Evolutionary conservation across 805 yeast genomes (phyloP).

Genomic region (Cyberlindnera americana): DNA sequence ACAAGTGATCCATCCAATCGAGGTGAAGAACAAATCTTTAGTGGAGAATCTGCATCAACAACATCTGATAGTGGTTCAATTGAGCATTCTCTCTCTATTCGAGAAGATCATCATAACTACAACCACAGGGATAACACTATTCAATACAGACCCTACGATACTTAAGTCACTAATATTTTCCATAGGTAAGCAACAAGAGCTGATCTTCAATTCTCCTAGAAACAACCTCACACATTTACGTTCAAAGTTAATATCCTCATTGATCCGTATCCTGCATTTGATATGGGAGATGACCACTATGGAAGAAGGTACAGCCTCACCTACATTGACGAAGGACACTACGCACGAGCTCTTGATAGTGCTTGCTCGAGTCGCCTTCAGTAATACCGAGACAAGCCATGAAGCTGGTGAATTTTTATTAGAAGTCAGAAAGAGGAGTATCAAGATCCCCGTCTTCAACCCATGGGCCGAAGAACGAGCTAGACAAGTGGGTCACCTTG

Average conservation of each 20-base stretch:
- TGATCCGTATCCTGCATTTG: conserved; percentile 20
- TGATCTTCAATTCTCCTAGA: conserved; percentile 26
- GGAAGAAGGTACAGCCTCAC: conserved; percentile 12
- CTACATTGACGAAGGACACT: conserved; percentile 30
- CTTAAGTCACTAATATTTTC: conserved; percentile 21
- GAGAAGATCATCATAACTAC: conserved; percentile 36
- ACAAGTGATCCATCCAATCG: conserved; percentile 12
- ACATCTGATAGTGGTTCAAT: conserved; percentile 41
- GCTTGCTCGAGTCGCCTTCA: conserved; percentile 51
- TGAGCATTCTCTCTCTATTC: conserved; percentile 44
- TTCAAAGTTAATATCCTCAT: conserved; percentile 20
- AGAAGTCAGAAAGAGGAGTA: conserved; percentile 32
- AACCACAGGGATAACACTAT: conserved; percentile 19
- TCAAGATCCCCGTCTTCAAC: conserved; percentile 36
- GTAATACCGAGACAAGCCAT: conserved; percentile 38
- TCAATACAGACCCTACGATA: conserved; percentile 22
- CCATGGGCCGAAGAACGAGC: conserved; percentile 41
- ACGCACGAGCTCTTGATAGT: conserved; percentile 46
- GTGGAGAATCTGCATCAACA: conserved; percentile 37
- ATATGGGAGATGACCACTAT: conserved; percentile 24
- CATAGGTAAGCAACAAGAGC: conserved; percentile 33
- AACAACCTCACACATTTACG: conserved; percentile 22
- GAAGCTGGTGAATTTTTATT: conserved; percentile 38
- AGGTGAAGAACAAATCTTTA: conserved; percentile 30
- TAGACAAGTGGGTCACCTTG: conserved; percentile 34